Evolutionary conservation across 192 early-diverging fungal genomes (phyloP), one percentile per base, ranked within the genome.

Genomic region (Irineochytrium annulatum): DNA sequence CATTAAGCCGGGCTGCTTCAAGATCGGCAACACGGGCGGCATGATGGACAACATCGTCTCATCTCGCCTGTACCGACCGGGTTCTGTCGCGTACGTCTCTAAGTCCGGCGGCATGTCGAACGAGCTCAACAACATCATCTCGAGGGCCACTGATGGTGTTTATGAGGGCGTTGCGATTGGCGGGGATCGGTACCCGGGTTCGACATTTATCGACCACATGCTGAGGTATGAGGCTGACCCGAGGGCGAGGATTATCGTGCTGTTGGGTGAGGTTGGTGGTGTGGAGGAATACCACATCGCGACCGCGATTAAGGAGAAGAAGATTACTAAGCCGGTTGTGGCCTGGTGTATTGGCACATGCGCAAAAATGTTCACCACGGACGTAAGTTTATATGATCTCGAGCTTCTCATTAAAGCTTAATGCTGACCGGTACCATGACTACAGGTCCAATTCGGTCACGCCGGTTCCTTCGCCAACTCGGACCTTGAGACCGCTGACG

Each of bases 11-110:
- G 95, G 95, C 0, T 95, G 94, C 78, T 98, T 94, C 88, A 98
- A 98, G 88, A 96, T 98, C 67, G 95, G 95, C 65, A 96, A 96
- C 87, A 98, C 95, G 45, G 95, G 95, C 71, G 95, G 95, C 60
- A 98, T 98, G 95, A 98, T 98, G 95, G 95, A 98, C 77, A 98
- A 98, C 82, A 96, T 98, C 77, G 93, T 94, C 3, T 78, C 93
- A 17, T 95, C 93, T 72, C 94, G 94, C 78, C 85, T 98, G 57
- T 98, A 98, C 78, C 89, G 95, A 39, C 75, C 93, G 22, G 95
- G 95, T 14, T 96, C 94, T 0, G 91, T 98, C 35, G 94, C 89
- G 26, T 98, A 98, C 68, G 95, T 98, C 43, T 95, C 93, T 72
- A 98, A 98, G 86, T 92, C 89, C 27, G 95, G 95, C 72, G 95